phyloP scores from a whole-genome alignment of 495 filamentous ascomycete genomes.

The Penicillium coffeae region DNA sequence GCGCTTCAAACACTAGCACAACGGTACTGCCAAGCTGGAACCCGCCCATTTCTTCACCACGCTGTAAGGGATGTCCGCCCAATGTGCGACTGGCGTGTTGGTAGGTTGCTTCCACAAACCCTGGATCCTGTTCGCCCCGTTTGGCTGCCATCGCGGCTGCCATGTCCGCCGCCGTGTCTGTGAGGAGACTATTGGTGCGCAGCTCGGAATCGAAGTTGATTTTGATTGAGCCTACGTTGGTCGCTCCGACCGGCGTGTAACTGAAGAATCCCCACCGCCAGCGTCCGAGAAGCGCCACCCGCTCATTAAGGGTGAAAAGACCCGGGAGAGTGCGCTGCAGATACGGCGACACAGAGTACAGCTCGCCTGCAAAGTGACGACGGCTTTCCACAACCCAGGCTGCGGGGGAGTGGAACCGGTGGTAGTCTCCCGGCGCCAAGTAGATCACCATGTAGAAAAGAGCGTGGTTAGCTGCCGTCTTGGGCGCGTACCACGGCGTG shows the following conservation, averaged over 20 bases:
- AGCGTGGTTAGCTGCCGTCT: constrained; percentile 53
- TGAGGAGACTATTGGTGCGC: constrained; percentile 84
- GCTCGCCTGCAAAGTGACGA: constrained; percentile 92
- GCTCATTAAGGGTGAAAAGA: constrained; percentile 93
- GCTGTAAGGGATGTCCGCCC: constrained; percentile 73
- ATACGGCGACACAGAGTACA: constrained; percentile 93
- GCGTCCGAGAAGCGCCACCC: constrained; percentile 86
- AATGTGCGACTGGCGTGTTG: constrained; percentile 70
- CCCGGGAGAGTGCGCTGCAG: constrained; percentile 86
- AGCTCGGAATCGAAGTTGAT: constrained; percentile 97
- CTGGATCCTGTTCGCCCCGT: constrained; percentile 74
- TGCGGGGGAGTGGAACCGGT: constrained; percentile 92
- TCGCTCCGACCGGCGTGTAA: constrained; percentile 92
- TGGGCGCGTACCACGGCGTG: constrained; percentile 72
- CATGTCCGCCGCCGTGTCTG: constrained; percentile 81
- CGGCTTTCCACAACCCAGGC: constrained; percentile 91
- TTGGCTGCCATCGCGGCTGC: constrained; percentile 73
- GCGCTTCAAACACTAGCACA: constrained; percentile 95
- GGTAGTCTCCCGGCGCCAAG: constrained; percentile 97
- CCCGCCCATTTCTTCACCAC: constrained; percentile 96
- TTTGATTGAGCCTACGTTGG: constrained; percentile 96
- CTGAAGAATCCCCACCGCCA: constrained; percentile 98
- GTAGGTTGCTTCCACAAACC: constrained; percentile 90
- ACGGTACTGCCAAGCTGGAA: constrained; percentile 96
- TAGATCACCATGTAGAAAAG: constrained; percentile 96